These are phyloP conservation scores for Angomonas ambiguus DNA, from an alignment of 208 protist species.

Conservation along the genomic window DNA sequence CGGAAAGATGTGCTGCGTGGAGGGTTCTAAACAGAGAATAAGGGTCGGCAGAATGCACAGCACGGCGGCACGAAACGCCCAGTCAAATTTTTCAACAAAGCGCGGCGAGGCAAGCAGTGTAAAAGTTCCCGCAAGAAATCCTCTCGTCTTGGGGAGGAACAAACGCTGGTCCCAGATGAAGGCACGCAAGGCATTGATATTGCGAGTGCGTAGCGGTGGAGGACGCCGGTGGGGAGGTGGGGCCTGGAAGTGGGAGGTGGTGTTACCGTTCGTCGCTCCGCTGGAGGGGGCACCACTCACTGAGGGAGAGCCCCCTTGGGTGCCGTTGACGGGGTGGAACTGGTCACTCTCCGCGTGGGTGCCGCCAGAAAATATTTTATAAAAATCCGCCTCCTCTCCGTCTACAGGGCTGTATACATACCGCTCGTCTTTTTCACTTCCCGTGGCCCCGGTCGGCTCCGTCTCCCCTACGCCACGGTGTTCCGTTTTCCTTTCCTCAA, in stretches of 20 bases:
- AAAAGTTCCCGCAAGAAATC: constrained; percentile 42
- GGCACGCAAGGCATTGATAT: constrained; percentile 64
- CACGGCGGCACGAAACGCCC: constrained; percentile 65
- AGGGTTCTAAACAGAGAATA: constrained; percentile 68
- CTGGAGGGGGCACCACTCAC: too few species aligned
- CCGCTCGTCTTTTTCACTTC: too few species aligned
- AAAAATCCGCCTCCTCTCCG: background rate
- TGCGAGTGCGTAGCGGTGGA: constrained; percentile 25
- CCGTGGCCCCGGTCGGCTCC: too few species aligned
- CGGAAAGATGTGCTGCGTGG: constrained; percentile 62
- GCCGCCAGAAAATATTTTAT: background rate
- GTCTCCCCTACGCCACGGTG: too few species aligned
- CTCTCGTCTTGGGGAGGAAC: constrained; percentile 42
- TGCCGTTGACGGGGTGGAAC: too few species aligned
- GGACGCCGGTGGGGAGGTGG: background rate
- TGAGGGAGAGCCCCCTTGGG: too few species aligned
- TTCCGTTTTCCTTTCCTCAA: too few species aligned
- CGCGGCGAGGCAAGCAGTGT: constrained; percentile 64
- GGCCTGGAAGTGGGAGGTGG: background rate
- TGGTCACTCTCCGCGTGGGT: background rate
- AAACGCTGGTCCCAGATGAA: constrained; percentile 78
- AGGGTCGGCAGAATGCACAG: constrained; percentile 75
- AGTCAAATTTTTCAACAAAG: constrained; percentile 85
- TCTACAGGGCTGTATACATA: background rate
- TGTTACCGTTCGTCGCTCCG: background rate